These are phyloP conservation scores for Senna siamea DNA, from an alignment of 306 rosid genomes.

Conservation along the genomic window DNA sequence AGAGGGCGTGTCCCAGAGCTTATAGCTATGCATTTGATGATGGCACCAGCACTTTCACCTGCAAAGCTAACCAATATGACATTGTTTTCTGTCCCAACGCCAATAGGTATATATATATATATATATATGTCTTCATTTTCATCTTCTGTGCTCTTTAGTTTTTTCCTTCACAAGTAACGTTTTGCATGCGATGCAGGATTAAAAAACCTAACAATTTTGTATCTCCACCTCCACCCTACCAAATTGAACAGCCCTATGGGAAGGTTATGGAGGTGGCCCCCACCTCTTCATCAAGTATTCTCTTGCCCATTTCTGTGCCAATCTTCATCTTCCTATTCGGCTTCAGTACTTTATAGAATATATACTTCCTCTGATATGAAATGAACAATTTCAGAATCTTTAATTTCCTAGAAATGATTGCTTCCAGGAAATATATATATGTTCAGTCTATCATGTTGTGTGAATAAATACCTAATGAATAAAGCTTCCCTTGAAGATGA, in stretches of 20 bases:
- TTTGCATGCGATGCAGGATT: constrained; percentile 49
- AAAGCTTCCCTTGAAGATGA: constrained; percentile 19
- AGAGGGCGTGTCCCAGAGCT: constrained; percentile 88
- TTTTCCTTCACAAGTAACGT: not conserved
- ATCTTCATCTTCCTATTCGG: constrained; percentile 17
- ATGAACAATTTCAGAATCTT: not conserved
- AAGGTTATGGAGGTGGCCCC: constrained; percentile 49
- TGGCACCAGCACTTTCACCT: constrained; percentile 86
- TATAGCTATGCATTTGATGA: constrained; percentile 94
- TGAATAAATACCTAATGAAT: constrained; percentile 2
- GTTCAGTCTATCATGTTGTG: not conserved
- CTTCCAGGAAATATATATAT: too few relatives aligned
- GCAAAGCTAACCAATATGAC: constrained; percentile 81
- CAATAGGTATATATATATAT: constrained; percentile 43
- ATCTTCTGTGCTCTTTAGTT: not conserved
- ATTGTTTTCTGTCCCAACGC: constrained; percentile 72
- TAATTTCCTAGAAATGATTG: not conserved
- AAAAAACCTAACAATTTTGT: constrained; percentile 30
- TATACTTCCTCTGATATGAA: too few relatives aligned
- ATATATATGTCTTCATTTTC: too few relatives aligned
- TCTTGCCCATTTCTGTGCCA: constrained; percentile 46
- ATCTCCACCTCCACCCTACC: constrained; percentile 43
- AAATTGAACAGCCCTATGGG: constrained; percentile 40
- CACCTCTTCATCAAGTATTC: constrained; percentile 47
- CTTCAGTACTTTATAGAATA: too few relatives aligned